Evolutionary conservation across 2,329 filamentous ascomycete genomes (phyloP), one percentile per base, ranked within the genome.

Genomic region (Trichoderma aggressivum): DNA sequence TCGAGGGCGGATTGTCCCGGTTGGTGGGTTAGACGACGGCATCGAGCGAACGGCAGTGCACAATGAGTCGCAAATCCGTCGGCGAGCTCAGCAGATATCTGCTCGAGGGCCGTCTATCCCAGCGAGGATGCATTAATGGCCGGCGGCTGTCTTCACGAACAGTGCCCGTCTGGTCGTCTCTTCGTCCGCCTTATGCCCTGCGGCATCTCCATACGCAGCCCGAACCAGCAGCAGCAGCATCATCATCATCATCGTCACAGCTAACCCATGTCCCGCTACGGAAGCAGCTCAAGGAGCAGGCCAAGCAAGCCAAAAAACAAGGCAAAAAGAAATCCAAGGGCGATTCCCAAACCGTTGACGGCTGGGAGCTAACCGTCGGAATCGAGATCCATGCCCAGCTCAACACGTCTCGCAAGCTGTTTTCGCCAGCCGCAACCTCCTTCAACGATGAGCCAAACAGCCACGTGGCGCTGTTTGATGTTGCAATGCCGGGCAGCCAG

Each of bases 321-420:
- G 87, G 81, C 14, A 82, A 83, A 71, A 85, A 84, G 73, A 83
- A 84, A 73, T 81, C 82, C 64, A 86, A 86, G 74, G 78, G 75
- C 32, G 79, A 82, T 43, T 80, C 77, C 2, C 87, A 89, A 78
- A 86, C 83, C 21, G 87, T 88, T 1, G 82, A 86, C 7, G 90
- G 90, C 39, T 99, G 96, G 96, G 93, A 98, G 80, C 85, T 98
- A 77, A 98, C 95, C 0, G 94, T 98, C 32, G 96, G 96, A 73
- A 94, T 99, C 75, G 96, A 99, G 83, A 96, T 99, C 74, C 96
- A 99, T 79, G 96, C 96, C 24, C 95, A 98, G 82, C 86, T 99
- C 77, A 97, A 98, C 81, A 96, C 94, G 0, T 86, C 88, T 5
- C 86, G 87, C 77, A 99, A 99, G 82, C 88, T 99, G 70, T 99